Evolutionary conservation across 208 protist species (phyloP).

Genomic region (Sergeia podlipaevii): DNA sequence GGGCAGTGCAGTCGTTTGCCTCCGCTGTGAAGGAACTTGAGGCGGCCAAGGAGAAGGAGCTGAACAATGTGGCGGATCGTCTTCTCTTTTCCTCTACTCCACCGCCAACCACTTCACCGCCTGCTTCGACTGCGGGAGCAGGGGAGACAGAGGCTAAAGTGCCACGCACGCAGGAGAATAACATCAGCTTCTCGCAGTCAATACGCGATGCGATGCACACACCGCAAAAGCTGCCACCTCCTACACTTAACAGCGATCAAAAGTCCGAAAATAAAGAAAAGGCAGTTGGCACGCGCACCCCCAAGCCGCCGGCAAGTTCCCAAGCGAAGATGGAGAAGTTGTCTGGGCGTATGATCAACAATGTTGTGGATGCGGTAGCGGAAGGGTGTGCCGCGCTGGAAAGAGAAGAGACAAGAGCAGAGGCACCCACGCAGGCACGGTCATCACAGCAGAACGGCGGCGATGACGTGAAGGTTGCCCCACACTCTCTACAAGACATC

Average conservation of each 20-base stretch:
- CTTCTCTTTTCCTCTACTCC: conserved; percentile 27
- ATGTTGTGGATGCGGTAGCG: neutral
- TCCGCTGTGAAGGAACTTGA: conserved; percentile 12
- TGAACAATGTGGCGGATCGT: conserved; percentile 17
- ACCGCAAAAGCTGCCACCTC: no score
- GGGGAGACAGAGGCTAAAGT: neutral
- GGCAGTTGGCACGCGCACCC: no score
- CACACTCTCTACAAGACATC: neutral
- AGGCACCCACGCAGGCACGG: neutral
- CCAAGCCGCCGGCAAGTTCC: no score
- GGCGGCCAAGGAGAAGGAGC: conserved; percentile 11
- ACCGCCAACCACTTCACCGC: neutral
- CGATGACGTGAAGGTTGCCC: neutral
- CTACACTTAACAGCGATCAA: no score
- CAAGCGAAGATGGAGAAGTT: neutral
- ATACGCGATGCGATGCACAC: no score
- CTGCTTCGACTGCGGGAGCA: neutral
- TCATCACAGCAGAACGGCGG: neutral
- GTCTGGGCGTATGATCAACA: neutral
- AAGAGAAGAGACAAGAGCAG: neutral
- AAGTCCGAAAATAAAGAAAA: no score
- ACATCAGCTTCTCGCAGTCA: no score
- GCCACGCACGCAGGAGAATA: no score
- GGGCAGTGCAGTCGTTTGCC: conserved; percentile 28
- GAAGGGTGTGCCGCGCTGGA: neutral